Percentiles rank a stretch among this genome's conserved stretches.
Conservation (phyloP, 2,329 filamentous ascomycete species). For the Beauveria asiatica region DNA sequence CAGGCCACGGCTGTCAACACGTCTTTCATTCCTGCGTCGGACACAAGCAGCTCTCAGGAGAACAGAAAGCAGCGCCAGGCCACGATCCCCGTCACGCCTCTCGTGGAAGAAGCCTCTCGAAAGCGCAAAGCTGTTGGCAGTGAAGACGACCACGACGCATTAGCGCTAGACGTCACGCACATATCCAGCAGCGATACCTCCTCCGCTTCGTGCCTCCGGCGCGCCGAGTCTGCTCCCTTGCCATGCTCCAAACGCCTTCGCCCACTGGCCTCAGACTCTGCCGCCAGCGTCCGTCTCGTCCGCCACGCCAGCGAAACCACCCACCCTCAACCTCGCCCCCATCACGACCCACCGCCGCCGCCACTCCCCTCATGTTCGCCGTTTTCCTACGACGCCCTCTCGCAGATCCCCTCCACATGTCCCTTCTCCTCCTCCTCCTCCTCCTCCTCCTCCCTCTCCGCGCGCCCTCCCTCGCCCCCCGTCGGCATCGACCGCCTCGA, state of each 20-base stretch:
- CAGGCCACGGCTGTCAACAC: background rate
- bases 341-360: background rate
- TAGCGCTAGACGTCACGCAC: constrained; percentile 22
- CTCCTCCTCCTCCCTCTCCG: constrained; percentile 34
- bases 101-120: background rate
- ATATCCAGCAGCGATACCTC: constrained; percentile 18
- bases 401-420: constrained; percentile 9
- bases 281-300: constrained; percentile 13
- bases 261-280: constrained; percentile 8
- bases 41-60: background rate
- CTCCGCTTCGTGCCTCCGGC: constrained; percentile 14
- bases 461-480: constrained; percentile 46
- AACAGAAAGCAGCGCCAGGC: background rate
- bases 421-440: constrained; percentile 20
- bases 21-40: background rate
- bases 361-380: background rate
- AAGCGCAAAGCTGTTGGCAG: constrained; percentile 7
- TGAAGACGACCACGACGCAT: constrained; percentile 10
- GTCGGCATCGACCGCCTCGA: constrained; percentile 38
- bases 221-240: constrained; percentile 25
- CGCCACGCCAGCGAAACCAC: constrained; percentile 24
- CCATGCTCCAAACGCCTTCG: constrained; percentile 20
- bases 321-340: background rate
- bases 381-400: constrained; percentile 13
- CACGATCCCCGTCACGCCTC: constrained; percentile 6